Evolutionary conservation across 306 rosid genomes (phyloP).

Genomic region (Gleditsia sinensis): DNA sequence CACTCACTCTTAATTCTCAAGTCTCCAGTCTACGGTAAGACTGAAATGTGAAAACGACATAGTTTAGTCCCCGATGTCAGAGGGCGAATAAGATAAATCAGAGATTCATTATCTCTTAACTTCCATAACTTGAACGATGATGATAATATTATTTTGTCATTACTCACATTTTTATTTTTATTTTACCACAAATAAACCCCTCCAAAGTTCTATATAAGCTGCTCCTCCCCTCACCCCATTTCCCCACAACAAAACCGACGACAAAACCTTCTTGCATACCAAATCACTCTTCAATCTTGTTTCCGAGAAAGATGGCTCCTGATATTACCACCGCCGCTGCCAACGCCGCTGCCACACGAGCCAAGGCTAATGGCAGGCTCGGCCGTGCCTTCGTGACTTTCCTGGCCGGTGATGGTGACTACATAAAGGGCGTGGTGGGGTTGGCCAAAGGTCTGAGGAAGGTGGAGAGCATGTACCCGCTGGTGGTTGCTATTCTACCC

Average conservation of each 20-base stretch:
- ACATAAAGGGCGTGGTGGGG: slow-evolving; percentile 81
- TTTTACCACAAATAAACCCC: neutral
- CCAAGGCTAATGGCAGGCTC: neutral
- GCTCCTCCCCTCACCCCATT: neutral
- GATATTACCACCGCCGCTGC: slow-evolving; percentile 21
- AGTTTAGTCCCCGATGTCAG: neutral
- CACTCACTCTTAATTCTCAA: too few species aligned
- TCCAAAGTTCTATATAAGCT: slow-evolving; percentile 46
- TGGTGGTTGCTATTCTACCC: slow-evolving; percentile 76
- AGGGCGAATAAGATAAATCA: too few species aligned
- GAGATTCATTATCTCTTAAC: neutral
- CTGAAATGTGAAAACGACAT: neutral
- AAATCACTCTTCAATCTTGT: neutral
- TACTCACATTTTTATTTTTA: neutral
- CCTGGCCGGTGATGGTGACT: slow-evolving; percentile 80
- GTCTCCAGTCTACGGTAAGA: too few species aligned
- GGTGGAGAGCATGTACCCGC: slow-evolving; percentile 57
- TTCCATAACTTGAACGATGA: neutral
- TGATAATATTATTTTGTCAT: neutral
- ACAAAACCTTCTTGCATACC: neutral
- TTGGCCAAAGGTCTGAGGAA: slow-evolving; percentile 84
- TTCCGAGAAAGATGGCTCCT: slow-evolving; percentile 53
- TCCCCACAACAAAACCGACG: slow-evolving; percentile 21
- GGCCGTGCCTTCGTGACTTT: slow-evolving; percentile 71
- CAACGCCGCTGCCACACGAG: neutral